Evolutionary conservation across 2,329 filamentous ascomycete species (phyloP).

Genomic region (Aureobasidium subglaciale): DNA sequence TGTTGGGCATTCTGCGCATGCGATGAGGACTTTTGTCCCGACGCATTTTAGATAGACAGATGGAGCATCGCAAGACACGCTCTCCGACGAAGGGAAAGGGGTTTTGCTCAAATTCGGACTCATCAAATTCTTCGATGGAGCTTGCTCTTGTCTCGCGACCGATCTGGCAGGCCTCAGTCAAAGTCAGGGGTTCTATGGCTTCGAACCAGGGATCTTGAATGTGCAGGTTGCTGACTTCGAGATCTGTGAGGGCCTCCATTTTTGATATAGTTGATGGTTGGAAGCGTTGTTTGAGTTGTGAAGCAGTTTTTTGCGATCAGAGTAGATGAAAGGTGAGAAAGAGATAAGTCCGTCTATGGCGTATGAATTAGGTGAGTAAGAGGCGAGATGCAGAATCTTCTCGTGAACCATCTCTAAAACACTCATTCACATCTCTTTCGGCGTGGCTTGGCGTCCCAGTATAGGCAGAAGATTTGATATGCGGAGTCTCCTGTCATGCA

Average conservation of each 20-base stretch:
- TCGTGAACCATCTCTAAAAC: not conserved
- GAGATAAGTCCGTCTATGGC: not conserved
- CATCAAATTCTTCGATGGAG: not conserved
- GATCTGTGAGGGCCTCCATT: not conserved
- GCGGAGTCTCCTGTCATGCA: no score
- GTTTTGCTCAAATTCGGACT: not conserved
- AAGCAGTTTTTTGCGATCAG: not conserved
- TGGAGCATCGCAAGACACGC: not conserved
- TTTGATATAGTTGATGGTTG: not conserved
- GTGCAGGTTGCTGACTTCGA: not conserved
- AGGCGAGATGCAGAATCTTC: not conserved
- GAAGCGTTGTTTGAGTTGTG: not conserved
- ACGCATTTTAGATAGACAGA: not conserved
- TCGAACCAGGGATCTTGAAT: not conserved
- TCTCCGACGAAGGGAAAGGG: not conserved
- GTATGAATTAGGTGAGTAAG: not conserved
- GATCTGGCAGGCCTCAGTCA: no score
- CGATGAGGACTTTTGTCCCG: not conserved
- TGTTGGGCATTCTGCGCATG: not conserved
- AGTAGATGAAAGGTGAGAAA: not conserved
- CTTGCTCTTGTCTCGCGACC: no score
- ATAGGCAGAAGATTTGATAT: not conserved
- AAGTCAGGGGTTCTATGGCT: not conserved
- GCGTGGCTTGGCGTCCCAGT: not conserved
- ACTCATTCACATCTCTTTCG: not conserved